A percentile compares a stretch with the other conserved stretches of the same genome.
Conservation (phyloP, 2,329 filamentous ascomycete species). For the Aspergillus fumigatus region DNA sequence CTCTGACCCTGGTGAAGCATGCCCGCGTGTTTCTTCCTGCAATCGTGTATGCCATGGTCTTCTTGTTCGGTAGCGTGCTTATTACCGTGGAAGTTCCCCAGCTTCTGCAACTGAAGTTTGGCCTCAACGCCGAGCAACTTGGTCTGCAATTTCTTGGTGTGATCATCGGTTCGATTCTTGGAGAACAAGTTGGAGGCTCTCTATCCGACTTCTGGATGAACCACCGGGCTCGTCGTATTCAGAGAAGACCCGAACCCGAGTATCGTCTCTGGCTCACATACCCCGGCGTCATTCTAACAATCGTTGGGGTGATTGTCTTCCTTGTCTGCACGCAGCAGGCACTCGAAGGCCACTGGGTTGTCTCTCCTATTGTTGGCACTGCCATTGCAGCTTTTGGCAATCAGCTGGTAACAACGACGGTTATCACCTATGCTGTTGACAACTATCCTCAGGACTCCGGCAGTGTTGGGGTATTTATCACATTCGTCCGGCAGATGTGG, state of each 20-base stretch:
- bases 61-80: constrained; percentile 52
- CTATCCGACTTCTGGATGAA: constrained; percentile 58
- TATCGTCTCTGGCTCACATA: constrained; percentile 58
- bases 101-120: constrained; percentile 53
- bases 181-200: constrained; percentile 56
- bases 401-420: constrained; percentile 59
- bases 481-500: constrained; percentile 47
- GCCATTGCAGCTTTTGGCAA: constrained; percentile 54
- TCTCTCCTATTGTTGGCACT: constrained; percentile 54
- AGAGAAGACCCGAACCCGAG: constrained; percentile 47
- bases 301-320: constrained; percentile 56
- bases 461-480: constrained; percentile 58
- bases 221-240: constrained; percentile 22
- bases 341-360: constrained; percentile 47
- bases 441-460: constrained; percentile 53
- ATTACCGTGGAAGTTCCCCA: constrained; percentile 58
- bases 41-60: constrained; percentile 54
- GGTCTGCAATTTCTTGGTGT: constrained; percentile 57
- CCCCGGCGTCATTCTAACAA: constrained; percentile 47
- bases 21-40: constrained; percentile 51
- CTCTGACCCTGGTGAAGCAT: constrained; percentile 44
- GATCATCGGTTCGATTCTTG: constrained; percentile 56
- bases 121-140: constrained; percentile 54
- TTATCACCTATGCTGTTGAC: constrained; percentile 59
- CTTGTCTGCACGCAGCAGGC: constrained; percentile 48